phyloP scores from a whole-genome alignment of 2,329 filamentous ascomycete genomes.

The Penicillium sp. region DNA sequence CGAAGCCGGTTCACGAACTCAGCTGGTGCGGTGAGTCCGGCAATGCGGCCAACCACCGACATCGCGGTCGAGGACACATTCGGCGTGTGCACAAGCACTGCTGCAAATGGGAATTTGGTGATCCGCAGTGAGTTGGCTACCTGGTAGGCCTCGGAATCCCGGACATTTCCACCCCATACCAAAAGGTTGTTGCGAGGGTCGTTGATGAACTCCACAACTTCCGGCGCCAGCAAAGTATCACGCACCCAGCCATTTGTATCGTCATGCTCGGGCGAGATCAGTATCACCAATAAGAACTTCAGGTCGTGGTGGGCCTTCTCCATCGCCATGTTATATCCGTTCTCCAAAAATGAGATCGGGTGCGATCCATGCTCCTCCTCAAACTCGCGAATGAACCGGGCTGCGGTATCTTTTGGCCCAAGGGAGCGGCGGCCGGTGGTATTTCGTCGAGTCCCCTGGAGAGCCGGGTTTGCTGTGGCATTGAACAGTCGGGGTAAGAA shows the following conservation, averaged over 20 bases:
- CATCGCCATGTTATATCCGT: conserved; percentile 86
- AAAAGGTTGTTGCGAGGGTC: conserved; percentile 76
- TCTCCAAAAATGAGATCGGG: conserved; percentile 74
- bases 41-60: conserved; percentile 79
- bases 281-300: conserved; percentile 84
- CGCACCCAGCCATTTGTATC: conserved; percentile 79
- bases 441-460: conserved; percentile 49
- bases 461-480: conserved; percentile 49
- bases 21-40: conserved; percentile 67
- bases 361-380: conserved; percentile 82
- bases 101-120: conserved; percentile 90
- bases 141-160: conserved; percentile 92
- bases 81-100: conserved; percentile 82
- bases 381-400: conserved; percentile 86
- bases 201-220: conserved; percentile 72
- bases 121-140: conserved; percentile 83
- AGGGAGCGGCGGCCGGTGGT: conserved; percentile 72
- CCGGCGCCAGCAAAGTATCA: conserved; percentile 74
- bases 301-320: conserved; percentile 87
- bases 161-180: conserved; percentile 88
- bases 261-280: conserved; percentile 91
- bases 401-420: conserved; percentile 81
- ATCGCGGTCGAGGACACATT: conserved; percentile 81
- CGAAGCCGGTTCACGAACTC: conserved; percentile 77
- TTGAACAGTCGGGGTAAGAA: conserved; percentile 69